Base-by-base conservation (phyloP, 2,329 filamentous ascomycete genomes). In the Periconia macrospinosa region DNA sequence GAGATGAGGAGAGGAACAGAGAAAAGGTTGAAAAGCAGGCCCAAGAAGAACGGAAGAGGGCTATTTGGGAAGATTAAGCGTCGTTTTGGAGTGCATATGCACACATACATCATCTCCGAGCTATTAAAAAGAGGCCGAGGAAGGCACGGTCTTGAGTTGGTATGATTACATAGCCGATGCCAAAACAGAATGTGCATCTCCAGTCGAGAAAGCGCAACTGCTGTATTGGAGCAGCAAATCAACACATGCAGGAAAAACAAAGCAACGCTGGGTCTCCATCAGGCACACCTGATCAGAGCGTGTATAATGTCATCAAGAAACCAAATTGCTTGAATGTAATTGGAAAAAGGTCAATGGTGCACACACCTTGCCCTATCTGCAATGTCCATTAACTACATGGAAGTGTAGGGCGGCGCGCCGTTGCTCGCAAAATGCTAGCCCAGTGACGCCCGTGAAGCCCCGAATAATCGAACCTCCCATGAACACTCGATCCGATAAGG, bases 41-140 rank as follows among this genome's bases (percentile, higher is more conserved):
- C 33, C 79, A 79, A 44, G 89, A 93, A 70, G 85, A 81, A 73
- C 87, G 88, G n/a, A 95, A 89, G 80, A 83, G 83, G 56, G 87
- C 90, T n/a, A 81, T 96, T 23, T 97, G 94, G 94, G 87, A 94
- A 54, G 90, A 79, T 61, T 85, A 59, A 37, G 6, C 33, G 33
- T 37, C 33, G 11, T 37, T 10, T 6, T 27, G 5, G 23, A 27
- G 23, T 27, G 23, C 23, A 27, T 27, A 27, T 27, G 23, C 23
- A 10, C 23, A 10, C 37, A 3, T 18, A 18, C 37, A 10, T 41
- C 37, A 18, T 41, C 37, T 41, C 37, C 14, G 17, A 18, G 10
- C 6, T 41, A 41, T 15, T 18, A 18, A 41, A 41, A 15, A 15
- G 37, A 41, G 14, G 10, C 14, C 5, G 37, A 15, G 17, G 10